These are phyloP conservation scores for Hsuehochloa calcarea DNA, from an alignment of 176 grass and related monocot genomes.

Conservation along the genomic window DNA sequence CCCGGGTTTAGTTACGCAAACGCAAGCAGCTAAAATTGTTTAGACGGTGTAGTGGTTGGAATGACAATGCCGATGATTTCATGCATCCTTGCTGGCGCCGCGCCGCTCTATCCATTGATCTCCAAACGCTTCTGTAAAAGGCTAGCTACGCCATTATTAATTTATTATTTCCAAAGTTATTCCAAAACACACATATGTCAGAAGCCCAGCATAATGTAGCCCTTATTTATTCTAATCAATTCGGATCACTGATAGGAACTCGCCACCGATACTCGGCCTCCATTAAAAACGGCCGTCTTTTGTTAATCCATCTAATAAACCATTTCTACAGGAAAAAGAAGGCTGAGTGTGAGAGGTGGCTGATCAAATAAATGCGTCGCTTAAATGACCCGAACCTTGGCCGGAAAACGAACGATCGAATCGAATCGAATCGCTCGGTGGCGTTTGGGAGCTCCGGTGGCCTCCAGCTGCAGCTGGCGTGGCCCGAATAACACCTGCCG, in stretches of 20 bases:
- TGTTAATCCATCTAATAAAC: background rate
- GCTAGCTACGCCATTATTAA: background rate
- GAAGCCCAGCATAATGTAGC: background rate
- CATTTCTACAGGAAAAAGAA: background rate
- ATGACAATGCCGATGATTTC: conserved; percentile 29
- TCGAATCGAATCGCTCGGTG: background rate
- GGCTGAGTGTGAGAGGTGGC: background rate
- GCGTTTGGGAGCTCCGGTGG: conserved; percentile 1
- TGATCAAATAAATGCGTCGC: background rate
- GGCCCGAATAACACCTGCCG: background rate
- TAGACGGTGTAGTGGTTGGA: conserved; percentile 44
- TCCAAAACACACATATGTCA: background rate
- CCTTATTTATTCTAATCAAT: background rate
- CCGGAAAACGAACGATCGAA: background rate
- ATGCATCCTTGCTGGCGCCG: background rate
- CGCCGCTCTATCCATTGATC: background rate
- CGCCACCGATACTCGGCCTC: background rate
- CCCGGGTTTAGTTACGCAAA: conserved; percentile 5
- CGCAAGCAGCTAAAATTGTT: conserved; percentile 16
- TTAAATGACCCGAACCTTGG: background rate
- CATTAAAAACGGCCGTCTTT: background rate
- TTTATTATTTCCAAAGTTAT: background rate
- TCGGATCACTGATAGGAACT: conserved; percentile 1
- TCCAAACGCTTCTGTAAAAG: conserved; percentile 24
- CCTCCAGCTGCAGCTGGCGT: background rate